Evolutionary conservation across 2,329 filamentous ascomycete genomes (phyloP), one percentile per base, ranked within the genome.

Genomic region (Fusarium odoratissimum): DNA sequence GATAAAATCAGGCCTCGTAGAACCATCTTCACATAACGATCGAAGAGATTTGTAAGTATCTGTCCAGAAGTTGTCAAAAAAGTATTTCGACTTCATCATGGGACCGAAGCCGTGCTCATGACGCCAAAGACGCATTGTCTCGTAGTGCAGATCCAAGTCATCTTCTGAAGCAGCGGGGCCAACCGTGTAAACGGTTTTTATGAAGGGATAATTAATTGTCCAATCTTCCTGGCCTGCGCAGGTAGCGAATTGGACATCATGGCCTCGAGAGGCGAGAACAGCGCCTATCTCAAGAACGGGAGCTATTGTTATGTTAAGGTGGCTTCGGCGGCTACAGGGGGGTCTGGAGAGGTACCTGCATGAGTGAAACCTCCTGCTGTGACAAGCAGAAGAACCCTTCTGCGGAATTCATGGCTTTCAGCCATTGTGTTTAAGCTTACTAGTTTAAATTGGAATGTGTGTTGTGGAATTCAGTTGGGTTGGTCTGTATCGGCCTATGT

Each of bases 181-280:
- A 44, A 82, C 67, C 13, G 78, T 66, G 71, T 83, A 75, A 17
- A 82, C 58, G 38, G 71, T 73, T 33, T 73, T 69, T 51, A 83
- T 60, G 73, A 82, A 82, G 37, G 73, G 69, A 35, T 81, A 80
- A 30, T 58, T 64, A 5, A 76, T 58, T 14, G 73, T 71, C 82
- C 82, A 84, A 37, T 57, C 46, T 35, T 83, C 81, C 64, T 84
- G 82, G 16, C 80, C 80, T 12, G 78, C 63, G 35, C 80, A 76
- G 2, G 82, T 84, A 25, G 82, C 82, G 38, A 84, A 84, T 23
- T 81, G 79, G 57, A 85, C 73, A 12, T 62, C 72, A 61, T 83
- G 79, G 25, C 82, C 80, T 33, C 82, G 77, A 12, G 76, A 64
- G 28, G 80, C 74, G 17, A 83, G 78, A 1, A 80, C 75, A 14